These are phyloP conservation scores for Kodamaea suecica DNA, from an alignment of 1,139 yeast species.

Conservation along the genomic window DNA sequence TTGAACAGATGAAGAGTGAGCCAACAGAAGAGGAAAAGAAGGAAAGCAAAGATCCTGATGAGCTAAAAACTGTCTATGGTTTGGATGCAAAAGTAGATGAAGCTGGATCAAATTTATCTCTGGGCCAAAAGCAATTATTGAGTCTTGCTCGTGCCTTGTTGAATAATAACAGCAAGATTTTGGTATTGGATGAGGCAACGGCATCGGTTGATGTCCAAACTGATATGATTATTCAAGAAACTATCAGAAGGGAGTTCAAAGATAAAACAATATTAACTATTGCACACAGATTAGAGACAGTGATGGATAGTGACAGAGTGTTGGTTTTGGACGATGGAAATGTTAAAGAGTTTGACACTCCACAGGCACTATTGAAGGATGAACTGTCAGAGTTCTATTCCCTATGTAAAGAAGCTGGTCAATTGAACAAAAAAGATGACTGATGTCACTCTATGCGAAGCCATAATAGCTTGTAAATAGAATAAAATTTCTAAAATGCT, in stretches of 20 bases:
- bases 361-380: conserved; percentile 25
- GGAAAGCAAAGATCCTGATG: conserved; percentile 13
- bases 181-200: conserved; percentile 38
- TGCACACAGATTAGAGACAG: conserved; percentile 38
- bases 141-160: conserved; percentile 38
- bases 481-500: too few relatives aligned
- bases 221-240: conserved; percentile 34
- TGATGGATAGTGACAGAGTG: conserved; percentile 34
- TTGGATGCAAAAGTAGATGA: conserved; percentile 25
- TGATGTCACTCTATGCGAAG: too few relatives aligned
- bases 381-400: conserved; percentile 27
- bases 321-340: conserved; percentile 32
- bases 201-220: conserved; percentile 40
- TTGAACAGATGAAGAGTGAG: conserved; percentile 29
- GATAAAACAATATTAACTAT: conserved; percentile 36
- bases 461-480: too few relatives aligned
- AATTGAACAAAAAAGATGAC: conserved; percentile 10
- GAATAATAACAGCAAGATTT: conserved; percentile 29
- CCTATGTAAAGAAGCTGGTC: conserved; percentile 23
- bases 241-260: conserved; percentile 30
- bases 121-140: conserved; percentile 38
- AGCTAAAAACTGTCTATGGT: conserved; percentile 11
- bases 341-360: conserved; percentile 32
- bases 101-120: conserved; percentile 37
- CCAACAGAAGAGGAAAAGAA: conserved; percentile 12